Evolutionary conservation across 1,139 yeast species (phyloP), one percentile per base, ranked within the genome.

Genomic region (Candida sanyaensis): DNA sequence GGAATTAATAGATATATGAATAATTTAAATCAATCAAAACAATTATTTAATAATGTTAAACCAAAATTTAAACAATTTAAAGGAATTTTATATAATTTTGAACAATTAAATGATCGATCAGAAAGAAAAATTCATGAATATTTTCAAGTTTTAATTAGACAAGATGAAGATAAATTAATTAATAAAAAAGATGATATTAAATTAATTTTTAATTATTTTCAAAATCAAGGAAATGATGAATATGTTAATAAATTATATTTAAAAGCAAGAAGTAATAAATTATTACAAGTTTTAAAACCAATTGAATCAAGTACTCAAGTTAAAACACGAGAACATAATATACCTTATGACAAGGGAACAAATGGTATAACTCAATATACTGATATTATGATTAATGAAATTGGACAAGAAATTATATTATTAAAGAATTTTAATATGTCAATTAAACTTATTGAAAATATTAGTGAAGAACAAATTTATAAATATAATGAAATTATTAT

Each of bases 331-430:
- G 66, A 69, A 37, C 66, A 68, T 8, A 65, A 60, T 61, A 63
- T 77, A 57, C 64, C 86, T 1, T 75, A 84, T 59, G 88, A 85
- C 56, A 80, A 76, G 57, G 88, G 88, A 2, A 71, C 80, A 42
- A 83, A 80, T 59, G 87, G 89, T 5, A 77, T 88, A 40, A 70
- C 70, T 32, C 65, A 68, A 39, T 87, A 83, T 59, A 76, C 81
- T 7, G 78, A 74, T 32, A 84, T 84, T 2, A 60, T 85, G 10
- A 61, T 74, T 34, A 74, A 75, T 6, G 73, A 77, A 41, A 63
- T 85, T 41, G 69, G 73, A n/a, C 75, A 75, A 31, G 86, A 82
- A 52, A 58, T 66, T 41, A 71, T 73, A 5, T 61, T 81, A 12
- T 55, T 80, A 2, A 46, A 50, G 62, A 73, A 47, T 27, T 53